phyloP scores from a whole-genome alignment of 768 basidiomycete species.

The Tulasnella sp. region DNA sequence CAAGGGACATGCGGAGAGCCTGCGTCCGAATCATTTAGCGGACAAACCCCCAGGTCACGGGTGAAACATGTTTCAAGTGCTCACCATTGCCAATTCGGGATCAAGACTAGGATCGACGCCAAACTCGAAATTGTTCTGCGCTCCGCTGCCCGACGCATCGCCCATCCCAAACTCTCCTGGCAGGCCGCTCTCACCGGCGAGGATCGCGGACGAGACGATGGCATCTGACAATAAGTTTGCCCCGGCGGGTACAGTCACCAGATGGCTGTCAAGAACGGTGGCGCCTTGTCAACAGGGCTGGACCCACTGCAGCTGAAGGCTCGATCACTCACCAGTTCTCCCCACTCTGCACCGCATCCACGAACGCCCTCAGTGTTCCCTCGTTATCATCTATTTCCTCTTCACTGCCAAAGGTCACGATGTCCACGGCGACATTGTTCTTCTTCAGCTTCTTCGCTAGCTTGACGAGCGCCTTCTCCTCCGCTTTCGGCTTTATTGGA shows the following conservation, averaged over 20 bases:
- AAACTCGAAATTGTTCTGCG: conserved; percentile 65
- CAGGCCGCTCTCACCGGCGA: conserved; percentile 68
- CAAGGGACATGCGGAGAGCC: conserved; percentile 97
- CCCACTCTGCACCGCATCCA: conserved; percentile 71
- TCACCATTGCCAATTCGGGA: conserved; percentile 93
- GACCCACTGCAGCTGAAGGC: background rate
- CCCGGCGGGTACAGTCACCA: conserved; percentile 74
- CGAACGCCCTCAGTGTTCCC: conserved; percentile 67
- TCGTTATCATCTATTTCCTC: conserved; percentile 57
- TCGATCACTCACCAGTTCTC: conserved; percentile 74
- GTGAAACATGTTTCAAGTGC: conserved; percentile 29
- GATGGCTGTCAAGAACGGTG: conserved; percentile 52
- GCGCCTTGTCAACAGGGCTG: background rate
- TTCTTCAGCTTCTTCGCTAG: conserved; percentile 98
- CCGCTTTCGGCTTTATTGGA: conserved; percentile 49
- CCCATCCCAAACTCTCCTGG: conserved; percentile 53
- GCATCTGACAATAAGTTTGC: conserved; percentile 77
- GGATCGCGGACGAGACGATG: conserved; percentile 73
- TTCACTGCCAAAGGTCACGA: conserved; percentile 79
- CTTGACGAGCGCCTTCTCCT: conserved; percentile 75
- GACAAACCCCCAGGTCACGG: background rate
- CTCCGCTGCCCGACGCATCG: conserved; percentile 38
- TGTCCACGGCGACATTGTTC: conserved; percentile 95
- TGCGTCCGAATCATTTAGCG: conserved; percentile 35
- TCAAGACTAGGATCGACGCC: conserved; percentile 93